Evolutionary conservation across 148 eudicot species (phyloP).

Genomic region (Camellia granthamiana): DNA sequence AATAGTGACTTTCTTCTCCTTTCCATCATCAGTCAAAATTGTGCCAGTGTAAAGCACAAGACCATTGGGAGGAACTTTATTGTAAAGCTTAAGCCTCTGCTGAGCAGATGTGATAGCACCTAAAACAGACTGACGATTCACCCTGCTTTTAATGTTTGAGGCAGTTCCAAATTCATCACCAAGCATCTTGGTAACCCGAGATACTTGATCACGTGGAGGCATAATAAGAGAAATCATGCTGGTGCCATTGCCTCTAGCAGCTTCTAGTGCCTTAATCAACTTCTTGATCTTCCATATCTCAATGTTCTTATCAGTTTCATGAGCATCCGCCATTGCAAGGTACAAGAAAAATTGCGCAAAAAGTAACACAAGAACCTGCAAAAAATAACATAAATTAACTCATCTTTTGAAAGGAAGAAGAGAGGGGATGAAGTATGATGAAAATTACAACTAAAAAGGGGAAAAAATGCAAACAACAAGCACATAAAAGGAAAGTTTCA

Average conservation of each 20-base stretch:
- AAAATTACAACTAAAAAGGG: conserved; percentile 4
- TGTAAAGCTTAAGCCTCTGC: conserved; percentile 32
- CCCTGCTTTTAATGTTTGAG: conserved; percentile 31
- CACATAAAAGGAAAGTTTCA: background rate
- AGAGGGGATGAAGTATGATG: background rate
- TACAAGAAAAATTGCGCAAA: background rate
- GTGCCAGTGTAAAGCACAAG: conserved; percentile 33
- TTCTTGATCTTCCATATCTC: conserved; percentile 34
- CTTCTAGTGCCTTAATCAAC: conserved; percentile 28
- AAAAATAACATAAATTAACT: background rate
- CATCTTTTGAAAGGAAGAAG: background rate
- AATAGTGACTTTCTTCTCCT: conserved; percentile 31
- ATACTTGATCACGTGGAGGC: conserved; percentile 34
- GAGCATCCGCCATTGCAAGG: conserved; percentile 24
- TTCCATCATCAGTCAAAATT: conserved; percentile 27
- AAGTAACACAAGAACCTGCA: conserved; percentile 17
- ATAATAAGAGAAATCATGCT: conserved; percentile 36
- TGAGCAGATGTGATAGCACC: conserved; percentile 35
- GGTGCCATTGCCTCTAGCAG: conserved; percentile 35
- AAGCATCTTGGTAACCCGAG: conserved; percentile 32
- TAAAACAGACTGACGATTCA: conserved; percentile 27
- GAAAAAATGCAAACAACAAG: background rate
- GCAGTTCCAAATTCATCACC: conserved; percentile 35
- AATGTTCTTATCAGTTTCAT: conserved; percentile 33
- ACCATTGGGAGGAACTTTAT: conserved; percentile 30